Percentiles rank a stretch among this genome's conserved stretches.
Evolutionary conservation across 1,284 basidiomycete genomes (phyloP).

Genomic region (Nidula niveotomentosa): DNA sequence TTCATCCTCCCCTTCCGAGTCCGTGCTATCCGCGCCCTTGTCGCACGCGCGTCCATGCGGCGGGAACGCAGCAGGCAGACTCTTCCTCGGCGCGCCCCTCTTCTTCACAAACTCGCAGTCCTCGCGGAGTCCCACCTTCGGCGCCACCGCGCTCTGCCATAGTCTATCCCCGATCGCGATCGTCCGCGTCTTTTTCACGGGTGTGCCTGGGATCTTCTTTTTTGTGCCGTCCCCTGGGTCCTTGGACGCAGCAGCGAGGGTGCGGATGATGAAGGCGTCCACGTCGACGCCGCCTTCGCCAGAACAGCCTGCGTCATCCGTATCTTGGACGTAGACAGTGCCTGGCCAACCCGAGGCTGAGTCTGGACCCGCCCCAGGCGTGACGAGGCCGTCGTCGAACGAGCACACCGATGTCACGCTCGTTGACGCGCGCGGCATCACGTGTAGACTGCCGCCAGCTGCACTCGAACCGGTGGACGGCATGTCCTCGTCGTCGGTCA

Average conservation of each 20-base stretch:
- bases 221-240: conserved; percentile 36
- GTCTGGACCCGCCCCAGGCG: conserved; percentile 59
- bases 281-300: conserved; percentile 42
- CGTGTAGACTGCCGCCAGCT: conserved; percentile 29
- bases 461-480: conserved; percentile 22
- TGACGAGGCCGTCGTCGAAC: conserved; percentile 61
- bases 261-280: conserved; percentile 71
- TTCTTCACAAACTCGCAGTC: conserved; percentile 44
- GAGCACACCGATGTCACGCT: conserved; percentile 63
- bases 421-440: conserved; percentile 55
- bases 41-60: conserved; percentile 18
- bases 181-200: conserved; percentile 72
- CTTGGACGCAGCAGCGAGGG: conserved; percentile 59
- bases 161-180: conserved; percentile 57
- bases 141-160: conserved; percentile 76
- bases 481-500: conserved; percentile 60
- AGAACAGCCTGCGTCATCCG: conserved; percentile 23
- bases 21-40: conserved; percentile 35
- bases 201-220: conserved; percentile 75
- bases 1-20: conserved; percentile 52
- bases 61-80: conserved; percentile 69
- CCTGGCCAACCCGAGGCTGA: conserved; percentile 63
- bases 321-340: conserved; percentile 34
- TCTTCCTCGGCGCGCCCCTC: conserved; percentile 54
- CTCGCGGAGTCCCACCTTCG: conserved; percentile 64